Base-by-base conservation (phyloP, 2,329 filamentous ascomycete genomes). In the Fusarium sp. region DNA sequence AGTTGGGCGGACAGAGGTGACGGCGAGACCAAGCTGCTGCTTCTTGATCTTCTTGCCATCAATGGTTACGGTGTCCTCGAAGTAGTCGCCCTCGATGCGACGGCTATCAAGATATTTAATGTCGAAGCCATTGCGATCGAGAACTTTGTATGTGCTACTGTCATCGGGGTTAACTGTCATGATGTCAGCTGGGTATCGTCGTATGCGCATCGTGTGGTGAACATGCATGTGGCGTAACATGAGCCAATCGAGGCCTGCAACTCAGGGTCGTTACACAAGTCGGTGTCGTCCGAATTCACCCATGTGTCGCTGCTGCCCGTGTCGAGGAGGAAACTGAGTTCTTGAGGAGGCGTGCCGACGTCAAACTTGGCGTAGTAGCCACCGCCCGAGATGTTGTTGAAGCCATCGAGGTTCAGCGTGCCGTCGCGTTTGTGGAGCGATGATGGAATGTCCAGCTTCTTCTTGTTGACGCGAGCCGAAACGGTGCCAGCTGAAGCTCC, bases 231-330 rank as follows among this genome's bases (percentile, higher is more conserved):
- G 6, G 69, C 57, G 65, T 73, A 70, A 54, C 78, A 79, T 67
- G 78, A 80, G 13, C 82, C 82, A 66, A 83, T 83, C 5, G 73
- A 29, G 3, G 41, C 27, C 73, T 88, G 85, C 54, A 85, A 68
- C 5, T 35, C 22, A 1, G 13, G 18, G 54, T 82, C 84, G 16
- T 80, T 80, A 81, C 94, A 97, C 35, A 93, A 83, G 5, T 81
- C 75, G 1, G 93, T 94, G 60, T 83, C 83, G 16, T 87, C 85
- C 6, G 91, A 89, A 71, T 88, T 82, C 48, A 92, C 83, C 90
- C 90, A 92, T 5, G 90, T 87, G 78, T 92, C 91, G 73, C 88
- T 90, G 79, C 88, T 91, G 31, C 90, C 91, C 3, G 90, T 92
- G 80, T 92, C 90, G 71, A 92, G 85, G 63, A 89, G 84, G 75